These are phyloP conservation scores for Podospora pseudoanserina DNA, from an alignment of 495 filamentous ascomycete species.

Conservation along the genomic window DNA sequence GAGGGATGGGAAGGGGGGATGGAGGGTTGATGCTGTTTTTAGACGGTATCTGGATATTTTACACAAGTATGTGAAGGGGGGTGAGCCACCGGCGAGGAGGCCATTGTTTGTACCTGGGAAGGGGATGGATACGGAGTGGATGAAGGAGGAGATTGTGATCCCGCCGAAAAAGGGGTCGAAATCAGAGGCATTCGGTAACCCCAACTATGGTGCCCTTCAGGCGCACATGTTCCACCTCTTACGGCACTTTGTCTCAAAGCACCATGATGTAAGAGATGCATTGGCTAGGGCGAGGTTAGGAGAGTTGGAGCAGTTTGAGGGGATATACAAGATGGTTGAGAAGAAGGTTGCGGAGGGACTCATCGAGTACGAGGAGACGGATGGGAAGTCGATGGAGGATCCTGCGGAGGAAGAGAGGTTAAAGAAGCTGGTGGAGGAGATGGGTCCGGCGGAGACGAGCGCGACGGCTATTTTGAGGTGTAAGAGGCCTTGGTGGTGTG, in stretches of 20 bases:
- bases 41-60: slow-evolving; percentile 88
- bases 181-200: slow-evolving; percentile 33
- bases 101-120: slow-evolving; percentile 75
- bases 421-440: slow-evolving; percentile 21
- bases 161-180: slow-evolving; percentile 40
- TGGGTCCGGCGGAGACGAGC: slow-evolving; percentile 50
- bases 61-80: slow-evolving; percentile 65
- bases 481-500: slow-evolving; percentile 84
- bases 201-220: slow-evolving; percentile 79
- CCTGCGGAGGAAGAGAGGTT: slow-evolving; percentile 19
- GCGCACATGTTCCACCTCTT: slow-evolving; percentile 91
- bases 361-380: slow-evolving; percentile 59
- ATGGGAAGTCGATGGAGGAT: slow-evolving; percentile 53
- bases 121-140: slow-evolving; percentile 51
- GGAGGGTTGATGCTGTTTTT: slow-evolving; percentile 81
- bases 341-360: slow-evolving; percentile 67
- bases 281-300: slow-evolving; percentile 63
- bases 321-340: slow-evolving; percentile 57
- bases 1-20: slow-evolving; percentile 76
- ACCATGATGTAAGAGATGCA: slow-evolving; percentile 77
- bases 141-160: slow-evolving; percentile 37
- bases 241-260: slow-evolving; percentile 68
- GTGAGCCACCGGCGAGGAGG: slow-evolving; percentile 56
- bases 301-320: slow-evolving; percentile 68
- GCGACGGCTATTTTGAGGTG: slow-evolving; percentile 64